Conservation (phyloP, 441 rosid genomes). For the Populus trichocarpa region DNA sequence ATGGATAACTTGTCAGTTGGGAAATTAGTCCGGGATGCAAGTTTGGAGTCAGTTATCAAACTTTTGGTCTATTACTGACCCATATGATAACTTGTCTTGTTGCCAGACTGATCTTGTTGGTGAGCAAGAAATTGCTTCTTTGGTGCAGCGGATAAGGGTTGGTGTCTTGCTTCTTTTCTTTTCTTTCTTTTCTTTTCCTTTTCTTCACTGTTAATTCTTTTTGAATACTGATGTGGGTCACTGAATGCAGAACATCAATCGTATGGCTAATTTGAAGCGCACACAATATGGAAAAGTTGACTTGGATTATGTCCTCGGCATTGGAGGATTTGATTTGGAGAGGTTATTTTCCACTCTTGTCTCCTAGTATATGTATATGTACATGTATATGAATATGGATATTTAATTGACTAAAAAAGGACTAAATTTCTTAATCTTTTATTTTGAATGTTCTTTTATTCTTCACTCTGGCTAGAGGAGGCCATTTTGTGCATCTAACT, state of each 20-base stretch:
- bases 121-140: constrained; percentile 51
- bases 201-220: constrained; percentile 8
- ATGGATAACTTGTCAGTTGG: background rate
- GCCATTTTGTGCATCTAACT: background rate
- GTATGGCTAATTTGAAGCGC: constrained; percentile 71
- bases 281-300: constrained; percentile 87
- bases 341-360: constrained; percentile 43
- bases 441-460: too few relatives aligned
- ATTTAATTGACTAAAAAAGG: background rate
- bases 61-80: constrained; percentile 18
- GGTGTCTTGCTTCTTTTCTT: constrained; percentile 5
- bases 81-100: constrained; percentile 21
- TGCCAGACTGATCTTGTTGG: constrained; percentile 85
- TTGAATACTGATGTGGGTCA: constrained; percentile 8
- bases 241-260: constrained; percentile 61
- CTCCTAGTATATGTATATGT: background rate
- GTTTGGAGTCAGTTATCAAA: background rate
- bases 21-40: background rate
- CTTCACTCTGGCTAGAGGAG: background rate
- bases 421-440: too few relatives aligned
- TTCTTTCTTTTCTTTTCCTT: constrained; percentile 1
- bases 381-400: constrained; percentile 1
- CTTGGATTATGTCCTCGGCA: constrained; percentile 95
- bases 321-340: constrained; percentile 97
- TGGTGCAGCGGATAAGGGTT: constrained; percentile 79